Percentiles rank a stretch among this genome's conserved stretches.
Conservation (phyloP, 805 yeast genomes). For the Kluyveromyces wickerhamii region DNA sequence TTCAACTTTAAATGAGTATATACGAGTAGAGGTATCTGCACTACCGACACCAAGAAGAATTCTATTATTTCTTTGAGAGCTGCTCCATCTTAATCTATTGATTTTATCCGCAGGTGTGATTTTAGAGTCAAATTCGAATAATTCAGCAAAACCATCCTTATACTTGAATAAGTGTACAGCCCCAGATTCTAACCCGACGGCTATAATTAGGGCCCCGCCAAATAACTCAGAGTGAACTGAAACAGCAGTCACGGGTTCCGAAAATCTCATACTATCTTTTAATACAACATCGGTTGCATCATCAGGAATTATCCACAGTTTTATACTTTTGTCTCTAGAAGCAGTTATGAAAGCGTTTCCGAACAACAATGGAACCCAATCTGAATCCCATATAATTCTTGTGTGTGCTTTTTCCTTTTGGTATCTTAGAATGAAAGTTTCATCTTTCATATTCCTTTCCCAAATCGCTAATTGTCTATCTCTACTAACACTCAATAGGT, state of each 20-base stretch:
- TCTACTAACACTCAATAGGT: constrained; percentile 71
- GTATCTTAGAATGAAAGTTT: constrained; percentile 33
- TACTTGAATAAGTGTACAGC: constrained; percentile 39
- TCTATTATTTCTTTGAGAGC: constrained; percentile 15
- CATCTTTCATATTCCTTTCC: constrained; percentile 36
- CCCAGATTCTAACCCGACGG: constrained; percentile 71
- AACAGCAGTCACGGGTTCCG: constrained; percentile 59
- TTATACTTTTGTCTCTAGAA: constrained; percentile 75
- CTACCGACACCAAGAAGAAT: constrained; percentile 52
- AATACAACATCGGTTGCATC: constrained; percentile 31
- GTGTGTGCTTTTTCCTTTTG: constrained; percentile 69
- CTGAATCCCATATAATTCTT: constrained; percentile 92
- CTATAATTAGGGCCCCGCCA: constrained; percentile 34
- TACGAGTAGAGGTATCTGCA: constrained; percentile 50
- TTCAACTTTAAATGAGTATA: constrained; percentile 24
- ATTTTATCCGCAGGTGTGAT: constrained; percentile 57
- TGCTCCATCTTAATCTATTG: constrained; percentile 52
- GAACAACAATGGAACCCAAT: constrained; percentile 60
- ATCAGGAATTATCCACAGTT: constrained; percentile 52
- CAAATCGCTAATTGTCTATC: constrained; percentile 83
- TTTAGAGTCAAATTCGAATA: constrained; percentile 30
- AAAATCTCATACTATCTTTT: constrained; percentile 35
- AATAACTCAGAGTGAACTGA: constrained; percentile 35
- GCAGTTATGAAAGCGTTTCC: constrained; percentile 66
- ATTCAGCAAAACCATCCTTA: constrained; percentile 23